A percentile compares a stretch with the other conserved stretches of the same genome.
phyloP scores from a whole-genome alignment of 768 basidiomycete species.

The Boletus sp. region DNA sequence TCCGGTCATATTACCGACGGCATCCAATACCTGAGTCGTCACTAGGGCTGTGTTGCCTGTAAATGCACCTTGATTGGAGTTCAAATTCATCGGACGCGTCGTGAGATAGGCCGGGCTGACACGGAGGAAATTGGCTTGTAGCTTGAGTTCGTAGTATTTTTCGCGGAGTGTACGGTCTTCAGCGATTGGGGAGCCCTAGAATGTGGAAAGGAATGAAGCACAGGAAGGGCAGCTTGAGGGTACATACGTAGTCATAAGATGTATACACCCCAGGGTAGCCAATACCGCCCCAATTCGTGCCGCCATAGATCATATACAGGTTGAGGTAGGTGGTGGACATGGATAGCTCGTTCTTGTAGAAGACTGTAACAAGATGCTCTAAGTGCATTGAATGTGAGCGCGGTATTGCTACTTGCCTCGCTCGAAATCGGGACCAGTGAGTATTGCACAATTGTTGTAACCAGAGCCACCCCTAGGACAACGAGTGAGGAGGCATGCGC shows the following conservation, averaged over 20 bases:
- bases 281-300: constrained; percentile 61
- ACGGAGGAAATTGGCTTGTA: constrained; percentile 48
- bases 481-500: not conserved
- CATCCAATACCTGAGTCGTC: constrained; percentile 48
- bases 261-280: constrained; percentile 55
- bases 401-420: constrained; percentile 11
- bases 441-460: constrained; percentile 17
- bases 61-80: constrained; percentile 41
- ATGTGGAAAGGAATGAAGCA: not conserved
- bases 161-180: constrained; percentile 51
- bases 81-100: constrained; percentile 41
- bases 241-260: constrained; percentile 55
- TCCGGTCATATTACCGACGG: constrained; percentile 43
- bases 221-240: not conserved
- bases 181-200: constrained; percentile 46
- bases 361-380: constrained; percentile 1
- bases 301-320: constrained; percentile 60
- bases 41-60: constrained; percentile 47
- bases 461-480: constrained; percentile 22
- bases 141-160: constrained; percentile 52
- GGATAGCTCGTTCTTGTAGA: constrained; percentile 21
- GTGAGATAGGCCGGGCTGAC: constrained; percentile 51
- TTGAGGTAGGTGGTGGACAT: constrained; percentile 29
- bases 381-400: constrained; percentile 2
- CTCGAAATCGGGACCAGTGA: constrained; percentile 25